A percentile compares a stretch with the other conserved stretches of the same genome.
Conservation (phyloP, 805 yeast species). For the Starmera caribaea region DNA sequence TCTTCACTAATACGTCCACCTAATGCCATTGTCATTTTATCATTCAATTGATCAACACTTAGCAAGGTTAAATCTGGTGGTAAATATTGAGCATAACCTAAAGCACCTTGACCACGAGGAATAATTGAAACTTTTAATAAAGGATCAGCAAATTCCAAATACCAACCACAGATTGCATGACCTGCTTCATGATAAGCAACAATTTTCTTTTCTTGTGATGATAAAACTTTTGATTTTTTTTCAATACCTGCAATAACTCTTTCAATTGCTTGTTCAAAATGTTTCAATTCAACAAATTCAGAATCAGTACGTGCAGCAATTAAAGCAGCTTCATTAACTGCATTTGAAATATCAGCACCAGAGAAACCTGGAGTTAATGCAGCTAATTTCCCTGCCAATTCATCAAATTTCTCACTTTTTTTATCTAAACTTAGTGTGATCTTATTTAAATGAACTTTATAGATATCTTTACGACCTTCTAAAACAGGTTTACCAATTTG, state of each 20-base stretch:
- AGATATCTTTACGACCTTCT: constrained; percentile 90
- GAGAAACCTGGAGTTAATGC: constrained; percentile 97
- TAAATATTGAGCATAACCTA: constrained; percentile 95
- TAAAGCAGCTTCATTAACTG: constrained; percentile 94
- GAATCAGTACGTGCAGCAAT: constrained; percentile 87
- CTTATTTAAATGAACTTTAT: constrained; percentile 72
- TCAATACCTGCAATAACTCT: constrained; percentile 96
- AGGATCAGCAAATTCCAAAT: constrained; percentile 83
- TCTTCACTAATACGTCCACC: constrained; percentile 98
- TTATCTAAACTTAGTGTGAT: constrained; percentile 46
- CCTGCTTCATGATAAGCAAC: constrained; percentile 99
- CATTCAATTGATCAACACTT: constrained; percentile 67
- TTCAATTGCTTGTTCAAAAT: constrained; percentile 95
- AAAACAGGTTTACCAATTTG: constrained; percentile 88
- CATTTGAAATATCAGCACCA: constrained; percentile 97
- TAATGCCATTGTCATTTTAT: constrained; percentile 92
- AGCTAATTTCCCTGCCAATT: constrained; percentile 77
- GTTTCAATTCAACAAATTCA: constrained; percentile 56
- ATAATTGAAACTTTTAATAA: constrained; percentile 90
- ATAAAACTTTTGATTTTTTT: constrained; percentile 74
- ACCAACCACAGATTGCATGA: constrained; percentile 99
- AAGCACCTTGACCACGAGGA: constrained; percentile 94
- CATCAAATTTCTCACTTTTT: constrained; percentile 34
- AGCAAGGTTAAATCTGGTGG: constrained; percentile 87
- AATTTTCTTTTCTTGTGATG: constrained; percentile 77